These are phyloP conservation scores for Dacryopinax spathularia DNA, from an alignment of 768 basidiomycete genomes.

Conservation along the genomic window DNA sequence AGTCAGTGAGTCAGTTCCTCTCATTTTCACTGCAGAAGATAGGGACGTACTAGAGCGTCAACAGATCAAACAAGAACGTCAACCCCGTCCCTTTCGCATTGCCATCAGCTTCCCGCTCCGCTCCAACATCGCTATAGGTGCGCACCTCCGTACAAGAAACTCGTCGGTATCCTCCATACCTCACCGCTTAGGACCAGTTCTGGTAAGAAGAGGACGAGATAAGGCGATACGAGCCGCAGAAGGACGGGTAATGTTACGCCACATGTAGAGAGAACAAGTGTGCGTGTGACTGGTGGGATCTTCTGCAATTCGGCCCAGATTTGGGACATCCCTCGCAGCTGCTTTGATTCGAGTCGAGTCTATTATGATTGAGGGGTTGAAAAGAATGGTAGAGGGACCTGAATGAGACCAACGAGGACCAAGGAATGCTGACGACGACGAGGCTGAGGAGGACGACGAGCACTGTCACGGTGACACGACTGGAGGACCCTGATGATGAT, in stretches of 20 bases:
- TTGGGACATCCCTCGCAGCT: too few relatives aligned
- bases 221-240: slow-evolving; percentile 38
- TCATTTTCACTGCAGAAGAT: background rate
- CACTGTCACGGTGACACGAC: too few relatives aligned
- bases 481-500: too few relatives aligned
- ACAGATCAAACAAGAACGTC: slow-evolving; percentile 47
- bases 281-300: slow-evolving; percentile 72
- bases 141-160: slow-evolving; percentile 37
- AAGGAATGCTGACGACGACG: too few relatives aligned
- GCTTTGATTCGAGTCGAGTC: too few relatives aligned
- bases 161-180: slow-evolving; percentile 18
- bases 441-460: too few relatives aligned
- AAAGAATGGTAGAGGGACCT: too few relatives aligned
- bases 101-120: background rate
- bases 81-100: slow-evolving; percentile 35
- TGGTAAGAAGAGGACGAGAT: slow-evolving; percentile 42
- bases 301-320: slow-evolving; percentile 45
- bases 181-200: slow-evolving; percentile 22
- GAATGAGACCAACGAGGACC: too few relatives aligned
- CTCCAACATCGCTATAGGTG: background rate
- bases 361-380: too few relatives aligned
- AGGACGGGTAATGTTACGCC: slow-evolving; percentile 45
- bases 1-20: background rate
- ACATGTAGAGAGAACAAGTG: slow-evolving; percentile 45
- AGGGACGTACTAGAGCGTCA: slow-evolving; percentile 53